Base-by-base conservation (phyloP, 768 basidiomycete species). In the Agrocybe praecox region DNA sequence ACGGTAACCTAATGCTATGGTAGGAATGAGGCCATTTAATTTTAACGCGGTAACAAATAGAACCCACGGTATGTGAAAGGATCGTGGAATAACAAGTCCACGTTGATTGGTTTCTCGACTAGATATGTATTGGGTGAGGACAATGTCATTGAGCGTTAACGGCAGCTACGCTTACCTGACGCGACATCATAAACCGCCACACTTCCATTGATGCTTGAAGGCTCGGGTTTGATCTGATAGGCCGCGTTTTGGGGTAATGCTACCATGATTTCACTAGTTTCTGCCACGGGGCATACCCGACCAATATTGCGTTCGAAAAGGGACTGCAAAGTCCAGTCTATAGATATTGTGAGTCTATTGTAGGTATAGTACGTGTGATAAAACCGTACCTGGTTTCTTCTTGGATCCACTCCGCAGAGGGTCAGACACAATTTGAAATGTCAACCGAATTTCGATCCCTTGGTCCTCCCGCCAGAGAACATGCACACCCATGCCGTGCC, bases 401-500 rank as follows among this genome's bases (percentile, higher is more conserved):
- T 73, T 75, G n/a, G 63, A 63, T 23, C 80, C 77, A 21, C 66
- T 66, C 33, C 91, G 81, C 23, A 95, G 75, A 15, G 95, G 89
- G 68, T 98, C 88, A 14, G 86, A 80, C 6, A 98, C 88, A 15
- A 86, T 82, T 66, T 94, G 93, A 57, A 89, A 85, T 2, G 80
- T 80, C 51, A 96, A 70, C 58, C 78, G 75, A 33, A 92, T 79
- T 67, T 89, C 84, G 19, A 94, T 76, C 15, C 84, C 88, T 32
- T 69, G 70, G 6, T 75, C 75, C 43, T 78, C 74, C 19, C 75
- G 77, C 77, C 87, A 92, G 21, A 80, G 69, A 2, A 93, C 90
- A 67, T 94, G 89, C 1, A 96, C 75, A 9, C 88, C 84, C 67
- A 98, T 83, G 0, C 92, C 90, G 65, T 96, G 94, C 91, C 93